phyloP scores from a whole-genome alignment of 1,284 basidiomycete genomes.

The Coriolopsis trogii region DNA sequence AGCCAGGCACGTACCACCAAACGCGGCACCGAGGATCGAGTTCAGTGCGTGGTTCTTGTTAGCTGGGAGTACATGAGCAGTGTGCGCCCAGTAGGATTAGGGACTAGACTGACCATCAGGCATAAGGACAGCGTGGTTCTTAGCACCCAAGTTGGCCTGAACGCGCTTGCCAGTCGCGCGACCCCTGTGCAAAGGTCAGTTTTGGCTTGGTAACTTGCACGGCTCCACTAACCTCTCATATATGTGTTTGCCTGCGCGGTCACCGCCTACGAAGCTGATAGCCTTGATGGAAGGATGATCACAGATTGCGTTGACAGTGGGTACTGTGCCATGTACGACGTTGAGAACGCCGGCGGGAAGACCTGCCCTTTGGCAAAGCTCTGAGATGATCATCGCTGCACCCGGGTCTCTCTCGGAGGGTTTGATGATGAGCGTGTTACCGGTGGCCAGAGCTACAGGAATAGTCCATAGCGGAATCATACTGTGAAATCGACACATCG shows the following conservation, averaged over 20 bases:
- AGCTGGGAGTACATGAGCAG: slow-evolving; percentile 48
- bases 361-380: slow-evolving; percentile 87
- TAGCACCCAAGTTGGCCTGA: slow-evolving; percentile 91
- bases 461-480: slow-evolving; percentile 99
- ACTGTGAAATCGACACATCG: slow-evolving; percentile 52
- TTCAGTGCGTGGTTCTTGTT: slow-evolving; percentile 95
- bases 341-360: slow-evolving; percentile 83
- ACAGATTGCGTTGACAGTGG: slow-evolving; percentile 93
- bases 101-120: slow-evolving; percentile 73
- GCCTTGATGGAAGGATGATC: slow-evolving; percentile 92
- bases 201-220: background rate
- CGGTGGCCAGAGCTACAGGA: slow-evolving; percentile 86
- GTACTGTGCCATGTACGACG: slow-evolving; percentile 87
- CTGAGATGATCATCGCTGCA: slow-evolving; percentile 96
- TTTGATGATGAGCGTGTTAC: slow-evolving; percentile 94
- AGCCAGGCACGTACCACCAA: slow-evolving; percentile 68
- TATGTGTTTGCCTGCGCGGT: slow-evolving; percentile 92
- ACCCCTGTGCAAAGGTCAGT: slow-evolving; percentile 49
- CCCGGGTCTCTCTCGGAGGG: slow-evolving; percentile 97
- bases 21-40: slow-evolving; percentile 93
- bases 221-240: slow-evolving; percentile 68
- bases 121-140: slow-evolving; percentile 96
- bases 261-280: slow-evolving; percentile 97
- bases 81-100: background rate
- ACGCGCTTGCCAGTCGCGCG: slow-evolving; percentile 91